A percentile compares a stretch with the other conserved stretches of the same genome.
These are phyloP conservation scores for Blastocystis sp. DNA, from an alignment of 352 stramenopile species.

Conservation along the genomic window DNA sequence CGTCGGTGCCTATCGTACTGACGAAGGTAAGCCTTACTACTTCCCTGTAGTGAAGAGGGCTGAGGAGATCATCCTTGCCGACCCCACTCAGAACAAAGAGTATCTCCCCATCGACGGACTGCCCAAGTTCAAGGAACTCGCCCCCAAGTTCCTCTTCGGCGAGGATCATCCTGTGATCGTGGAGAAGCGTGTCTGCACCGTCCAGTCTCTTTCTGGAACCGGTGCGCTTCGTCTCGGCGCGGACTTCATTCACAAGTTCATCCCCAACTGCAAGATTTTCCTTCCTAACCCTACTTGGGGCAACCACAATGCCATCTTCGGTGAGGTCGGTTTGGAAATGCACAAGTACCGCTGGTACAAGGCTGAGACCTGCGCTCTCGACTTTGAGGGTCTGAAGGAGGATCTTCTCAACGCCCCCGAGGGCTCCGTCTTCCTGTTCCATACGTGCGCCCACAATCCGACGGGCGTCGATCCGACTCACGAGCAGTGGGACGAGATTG, in stretches of 20 bases:
- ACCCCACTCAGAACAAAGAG: conserved; percentile 75
- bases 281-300: conserved; percentile 90
- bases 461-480: conserved; percentile 85
- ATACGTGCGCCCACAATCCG: conserved; percentile 90
- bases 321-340: conserved; percentile 76
- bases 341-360: conserved; percentile 77
- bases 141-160: conserved; percentile 87
- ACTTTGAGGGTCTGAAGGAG: conserved; percentile 85
- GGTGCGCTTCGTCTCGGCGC: conserved; percentile 84
- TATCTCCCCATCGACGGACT: conserved; percentile 78
- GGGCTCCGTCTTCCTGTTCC: conserved; percentile 86
- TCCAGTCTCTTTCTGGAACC: conserved; percentile 89
- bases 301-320: conserved; percentile 88
- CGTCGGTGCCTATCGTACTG: conserved; percentile 85
- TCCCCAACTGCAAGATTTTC: conserved; percentile 82
- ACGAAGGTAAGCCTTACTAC: conserved; percentile 86
- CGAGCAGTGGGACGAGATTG: conserved; percentile 88
- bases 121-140: conserved; percentile 83
- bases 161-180: conserved; percentile 82
- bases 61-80: conserved; percentile 84
- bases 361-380: conserved; percentile 77
- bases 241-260: conserved; percentile 87
- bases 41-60: conserved; percentile 85
- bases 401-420: conserved; percentile 84
- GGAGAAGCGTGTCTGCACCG: conserved; percentile 83